Evolutionary conservation across 78 protist species (phyloP), one percentile per base, ranked within the genome.

Genomic region (Polysphondylium violaceum): DNA sequence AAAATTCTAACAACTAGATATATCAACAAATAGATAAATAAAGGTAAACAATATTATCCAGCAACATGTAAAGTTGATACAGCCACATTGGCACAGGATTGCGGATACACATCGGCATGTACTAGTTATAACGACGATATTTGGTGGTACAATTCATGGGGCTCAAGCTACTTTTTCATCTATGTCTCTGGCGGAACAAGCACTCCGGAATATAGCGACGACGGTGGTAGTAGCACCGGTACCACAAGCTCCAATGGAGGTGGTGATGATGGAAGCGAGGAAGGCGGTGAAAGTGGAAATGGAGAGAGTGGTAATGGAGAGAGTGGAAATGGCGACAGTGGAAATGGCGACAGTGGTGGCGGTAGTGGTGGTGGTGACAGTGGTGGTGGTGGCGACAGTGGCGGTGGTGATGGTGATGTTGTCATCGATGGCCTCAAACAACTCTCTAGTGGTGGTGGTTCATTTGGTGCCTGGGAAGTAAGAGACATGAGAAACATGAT

Each of bases 91-190:
- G n/a, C n/a, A n/a, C n/a, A n/a, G n/a, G n/a, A n/a, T n/a, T n/a
- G n/a, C n/a, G n/a, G n/a, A n/a, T n/a, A n/a, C n/a, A n/a, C n/a
- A n/a, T n/a, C 6, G 14, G 72, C 12, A 9, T 9, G 12, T 12
- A 50, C 12, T 50, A 16, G 9, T 12, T 50, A 16, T 50, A 78
- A 78, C 55, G 53, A 67, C 36, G 74, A 78, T 21, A 65, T 78
- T 35, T 67, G 76, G 76, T 79, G 89, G 89, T 79, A 79, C 9
- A 29, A 41, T 35, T 36, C 36, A 35, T 79, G 77, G 76, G 89
- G 89, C 7, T 58, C 89, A 53, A 38, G 73, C 14, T 79, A 68
- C 29, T 79, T 67, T 56, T 79, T 79, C 33, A 44, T 79, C 17
- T 79, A 79, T 67, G 89, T 79, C 27, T 33, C 63, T 55, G 88